Evolutionary conservation across 805 yeast genomes (phyloP), one percentile per base, ranked within the genome.

Genomic region (Saturnispora kantuleensis): DNA sequence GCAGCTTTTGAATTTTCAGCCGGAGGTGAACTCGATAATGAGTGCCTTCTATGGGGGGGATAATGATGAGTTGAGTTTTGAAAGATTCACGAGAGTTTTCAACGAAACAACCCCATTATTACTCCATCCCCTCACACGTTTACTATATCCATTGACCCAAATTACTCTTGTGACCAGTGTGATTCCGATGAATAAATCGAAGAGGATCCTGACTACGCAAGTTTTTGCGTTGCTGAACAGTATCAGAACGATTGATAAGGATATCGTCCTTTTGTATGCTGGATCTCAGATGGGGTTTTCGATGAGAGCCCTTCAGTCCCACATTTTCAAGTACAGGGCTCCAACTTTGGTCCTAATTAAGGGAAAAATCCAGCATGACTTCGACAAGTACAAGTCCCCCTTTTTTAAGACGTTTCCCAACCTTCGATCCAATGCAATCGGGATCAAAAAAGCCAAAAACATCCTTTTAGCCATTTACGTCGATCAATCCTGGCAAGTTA

Each of bases 301-400:
- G 0, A 85, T 89, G 73, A 66, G 95, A 29, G 82, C 96, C 0
- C 73, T 90, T 47, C 96, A 89, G 62, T 74, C 81, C 45, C 85
- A 81, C 50, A 83, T 82, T 0, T 77, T 86, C 67, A 86, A 88
- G 54, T 90, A 97, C 96, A 79, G 76, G 52, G 93, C 95, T 0
- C 95, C 96, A 0, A 76, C 95, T 0, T 58, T 90, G 1, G 52
- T 89, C 8, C 48, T 89, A 0, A 67, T 90, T 0, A 72, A 77
- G 3, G 97, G 97, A 0, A 72, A 69, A 52, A 58, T 76, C 39
- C 58, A 80, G 10, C 28, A 65, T 16, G 73, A 68, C 44, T 71
- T 65, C 42, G 60, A 84, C 30, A 79, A 74, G 52, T 66, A 64
- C 28, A 65, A 65, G 18, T 39, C 33, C 4, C 3, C 34, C 15